Percentiles rank a stretch among this genome's conserved stretches.
Conservation (phyloP, 2,329 filamentous ascomycete species). For the Rachicladosporium sp. region DNA sequence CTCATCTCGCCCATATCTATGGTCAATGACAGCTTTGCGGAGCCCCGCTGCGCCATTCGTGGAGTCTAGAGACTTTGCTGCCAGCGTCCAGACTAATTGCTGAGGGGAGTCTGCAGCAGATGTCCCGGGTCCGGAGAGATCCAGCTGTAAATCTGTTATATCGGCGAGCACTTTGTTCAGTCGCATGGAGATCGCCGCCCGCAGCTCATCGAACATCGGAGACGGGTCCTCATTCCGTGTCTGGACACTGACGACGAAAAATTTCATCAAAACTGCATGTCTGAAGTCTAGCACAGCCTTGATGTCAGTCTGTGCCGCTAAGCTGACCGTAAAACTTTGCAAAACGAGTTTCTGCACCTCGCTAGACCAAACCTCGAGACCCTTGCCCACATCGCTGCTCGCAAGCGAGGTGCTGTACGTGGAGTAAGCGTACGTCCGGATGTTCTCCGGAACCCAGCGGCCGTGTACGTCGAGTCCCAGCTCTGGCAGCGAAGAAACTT, state of each 20-base stretch:
- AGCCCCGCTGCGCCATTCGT: conserved; percentile 37
- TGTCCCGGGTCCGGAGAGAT: too few relatives aligned
- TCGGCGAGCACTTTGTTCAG: neutral
- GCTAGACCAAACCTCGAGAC: conserved; percentile 54
- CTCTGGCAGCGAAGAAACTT: conserved; percentile 53
- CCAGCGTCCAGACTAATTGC: conserved; percentile 15
- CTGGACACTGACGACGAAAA: conserved; percentile 14
- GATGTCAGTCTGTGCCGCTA: conserved; percentile 12
- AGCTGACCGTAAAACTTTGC: conserved; percentile 10
- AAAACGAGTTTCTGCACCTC: conserved; percentile 34
- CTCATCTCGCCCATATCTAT: conserved; percentile 60
- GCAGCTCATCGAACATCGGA: neutral
- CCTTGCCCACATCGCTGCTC: conserved; percentile 27
- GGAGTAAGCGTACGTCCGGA: conserved; percentile 76
- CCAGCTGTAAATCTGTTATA: neutral
- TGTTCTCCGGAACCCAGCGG: conserved; percentile 70
- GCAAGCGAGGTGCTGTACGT: conserved; percentile 63
- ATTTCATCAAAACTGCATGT: conserved; percentile 17
- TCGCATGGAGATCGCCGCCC: neutral
- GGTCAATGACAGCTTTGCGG: conserved; percentile 56
- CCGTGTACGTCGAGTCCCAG: conserved; percentile 67
- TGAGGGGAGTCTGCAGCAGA: too few relatives aligned
- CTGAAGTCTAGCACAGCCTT: conserved; percentile 13
- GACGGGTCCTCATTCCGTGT: conserved; percentile 8
- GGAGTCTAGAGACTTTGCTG: conserved; percentile 14